Base-by-base conservation (phyloP, 768 basidiomycete genomes). In the Serendipita sp. region DNA sequence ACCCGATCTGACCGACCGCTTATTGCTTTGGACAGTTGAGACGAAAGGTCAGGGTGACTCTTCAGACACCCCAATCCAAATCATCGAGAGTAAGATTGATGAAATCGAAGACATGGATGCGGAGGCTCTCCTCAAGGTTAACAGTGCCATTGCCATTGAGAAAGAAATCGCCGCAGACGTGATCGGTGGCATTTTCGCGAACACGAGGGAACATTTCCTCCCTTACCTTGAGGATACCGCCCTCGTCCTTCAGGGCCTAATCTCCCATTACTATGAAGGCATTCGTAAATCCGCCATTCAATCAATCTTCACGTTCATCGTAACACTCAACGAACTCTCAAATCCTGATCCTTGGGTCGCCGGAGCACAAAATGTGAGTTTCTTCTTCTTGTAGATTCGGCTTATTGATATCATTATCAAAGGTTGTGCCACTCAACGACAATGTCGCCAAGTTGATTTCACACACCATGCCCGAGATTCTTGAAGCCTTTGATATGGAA, bases 131-230 rank as follows among this genome's bases (percentile, higher is more conserved):
- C 81, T 92, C 71, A 89, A 92, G 66, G 91, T 94, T 66, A 95
- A 93, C 77, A 91, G 88, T 69, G 94, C 93, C 23, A 87, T 98
- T 68, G 94, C 94, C 46, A 92, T 98, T 64, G 96, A 99, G 79
- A 99, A 99, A 75, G 96, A 99, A 78, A 96, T 97, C 66, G 94
- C 96, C 23, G 91, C 92, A 29, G 94, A 98, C 72, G 91, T 94
- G 3, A 86, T 98, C 67, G 93, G 95, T 66, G 86, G 88, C 40
- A 75, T 99, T 66, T 98, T 98, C 72, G 79, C 83, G 34, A 81
- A 88, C 10, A 91, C 90, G 34, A 83, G 84, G 69, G 75, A 73
- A 53, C 86, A 90, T 70, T 98, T 95, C 84, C 78, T 97, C 69
- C 91, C 92, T 3, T 98, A 82, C 71, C 84, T 98, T 67, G 93